Base-by-base conservation (phyloP, 352 stramenopile genomes). In the Globisporangium orthogonon region DNA sequence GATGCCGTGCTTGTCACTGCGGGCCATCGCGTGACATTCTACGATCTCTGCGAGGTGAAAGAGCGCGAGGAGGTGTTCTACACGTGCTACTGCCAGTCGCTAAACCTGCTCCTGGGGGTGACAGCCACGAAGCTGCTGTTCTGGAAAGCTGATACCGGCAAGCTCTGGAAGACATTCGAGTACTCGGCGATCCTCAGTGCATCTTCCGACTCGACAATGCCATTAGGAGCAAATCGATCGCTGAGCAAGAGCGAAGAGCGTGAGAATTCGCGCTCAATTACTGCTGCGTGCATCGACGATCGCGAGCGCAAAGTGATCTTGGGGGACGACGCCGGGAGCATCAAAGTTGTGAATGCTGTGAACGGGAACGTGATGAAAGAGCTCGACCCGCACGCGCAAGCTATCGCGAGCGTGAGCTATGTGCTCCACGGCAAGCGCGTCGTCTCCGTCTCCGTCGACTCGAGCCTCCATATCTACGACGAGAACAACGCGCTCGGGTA, bases 321-420 rank as follows among this genome's bases (percentile, higher is more conserved):
- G 3, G 86, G 86, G 11, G 80, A 94, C 51, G 82, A 93, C 41
- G 58, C 60, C 0, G 86, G 86, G 1, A 65, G 69, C 11, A 64
- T 94, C 37, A 75, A 80, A 35, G 72, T 95, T 15, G 57, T 91
- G 11, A 95, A 94, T 48, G 52, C 73, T 23, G 71, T 87, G 17
- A 94, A 94, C 43, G 83, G 86, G 41, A 89, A 86, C 49, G 69
- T 92, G 29, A 94, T 92, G 74, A 95, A 95, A 57, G 71, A 85
- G 56, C 63, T 89, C 35, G 71, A 89, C 48, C 76, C 82, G 14
- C 78, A 90, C 52, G 35, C 33, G 0, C 48, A 60, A n/a, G 74
- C 78, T 0, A 61, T 89, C 17, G 65, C 74, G 4, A 74, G 63
- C 31, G 52, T 91, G 13, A 62, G 73, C 35, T 91, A 91, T 50